A percentile compares a stretch with the other conserved stretches of the same genome.
Conservation (phyloP, 225 moss, liverwort and hornwort species). For the Anthoceros angustus region DNA sequence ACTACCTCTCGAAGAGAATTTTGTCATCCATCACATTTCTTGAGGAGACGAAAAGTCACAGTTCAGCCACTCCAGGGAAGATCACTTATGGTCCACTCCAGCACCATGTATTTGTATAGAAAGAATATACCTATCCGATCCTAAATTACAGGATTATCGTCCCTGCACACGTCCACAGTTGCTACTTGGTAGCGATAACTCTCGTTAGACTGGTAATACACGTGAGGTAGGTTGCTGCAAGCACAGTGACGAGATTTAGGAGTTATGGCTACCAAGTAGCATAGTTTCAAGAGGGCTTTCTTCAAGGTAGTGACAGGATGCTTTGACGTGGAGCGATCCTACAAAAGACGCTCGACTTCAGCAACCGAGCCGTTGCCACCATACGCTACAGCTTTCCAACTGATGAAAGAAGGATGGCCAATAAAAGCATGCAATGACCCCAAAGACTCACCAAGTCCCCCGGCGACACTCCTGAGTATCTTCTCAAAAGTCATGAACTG, state of each 20-base stretch:
- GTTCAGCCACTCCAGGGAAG: too few species aligned
- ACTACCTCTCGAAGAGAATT: too few species aligned
- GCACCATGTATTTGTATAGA: too few species aligned
- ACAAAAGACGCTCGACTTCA: constrained; percentile 2
- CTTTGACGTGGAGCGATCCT: constrained; percentile 49
- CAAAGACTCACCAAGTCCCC: constrained; percentile 43
- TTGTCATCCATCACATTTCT: too few species aligned
- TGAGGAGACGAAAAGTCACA: too few species aligned
- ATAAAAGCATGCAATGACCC: background rate
- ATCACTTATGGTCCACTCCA: too few species aligned
- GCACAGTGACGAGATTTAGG: background rate
- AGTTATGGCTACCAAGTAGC: constrained; percentile 32
- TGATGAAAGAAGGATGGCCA: too few species aligned
- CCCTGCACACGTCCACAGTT: too few species aligned
- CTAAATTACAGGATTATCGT: too few species aligned
- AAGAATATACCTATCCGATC: too few species aligned
- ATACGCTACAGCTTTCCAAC: background rate
- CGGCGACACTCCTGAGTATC: constrained; percentile 49
- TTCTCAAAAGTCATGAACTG: constrained; percentile 47
- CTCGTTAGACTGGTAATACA: too few species aligned
- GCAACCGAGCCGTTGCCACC: background rate
- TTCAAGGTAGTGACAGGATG: constrained; percentile 53
- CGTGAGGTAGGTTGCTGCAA: background rate
- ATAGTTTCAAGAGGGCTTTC: constrained; percentile 47
- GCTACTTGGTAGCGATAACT: too few species aligned